Evolutionary conservation across 371 early-diverging fungal genomes (phyloP), one percentile per base, ranked within the genome.

Genomic region (Mucor plumbeus): DNA sequence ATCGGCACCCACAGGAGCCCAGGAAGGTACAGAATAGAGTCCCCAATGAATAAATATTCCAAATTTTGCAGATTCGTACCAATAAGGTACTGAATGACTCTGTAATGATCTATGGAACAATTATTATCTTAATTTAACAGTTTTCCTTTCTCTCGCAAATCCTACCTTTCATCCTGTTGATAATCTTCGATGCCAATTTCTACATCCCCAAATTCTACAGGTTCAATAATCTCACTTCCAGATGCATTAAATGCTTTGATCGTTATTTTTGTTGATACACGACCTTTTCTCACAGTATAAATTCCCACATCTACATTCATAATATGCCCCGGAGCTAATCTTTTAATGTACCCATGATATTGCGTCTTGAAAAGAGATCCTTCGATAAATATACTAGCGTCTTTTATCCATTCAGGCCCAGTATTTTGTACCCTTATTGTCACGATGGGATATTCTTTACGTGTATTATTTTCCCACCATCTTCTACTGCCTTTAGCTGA

Each of bases 11-110:
- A 74, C 74, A 4, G 76, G 76, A 8, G 70, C 76, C 79, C 79
- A 79, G 4, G 79, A 64, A 35, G 79, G 79, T 5, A 79, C 64
- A 48, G 72, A 59, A 43, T 76, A 79, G 0, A 76, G 54, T 0
- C 79, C 79, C 79, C 79, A 79, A 35, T 79, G 79, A 41, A 79
- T 68, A 15, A 79, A 79, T 15, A 79, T 76, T 7, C 79, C 79
- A 68, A 79, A 79, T 35, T 74, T 76, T 10, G 74, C 74, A 7
- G 67, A 21, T 38, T 63, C 61, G 21, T 72, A 64, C 79, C 79
- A 79, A 13, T 21, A 19, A 26, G 79, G 79, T n/a, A 67, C 66
- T 5, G 61, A 41, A 47, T 79, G 79, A 15, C 63, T 53, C 13
- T 57, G 54, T 44, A 78, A 35, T 8, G 47, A 47, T 19, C 47